Percentiles rank a stretch among this genome's conserved stretches.
Conservation (phyloP, 306 rosid genomes). For the Quercus glauca region DNA sequence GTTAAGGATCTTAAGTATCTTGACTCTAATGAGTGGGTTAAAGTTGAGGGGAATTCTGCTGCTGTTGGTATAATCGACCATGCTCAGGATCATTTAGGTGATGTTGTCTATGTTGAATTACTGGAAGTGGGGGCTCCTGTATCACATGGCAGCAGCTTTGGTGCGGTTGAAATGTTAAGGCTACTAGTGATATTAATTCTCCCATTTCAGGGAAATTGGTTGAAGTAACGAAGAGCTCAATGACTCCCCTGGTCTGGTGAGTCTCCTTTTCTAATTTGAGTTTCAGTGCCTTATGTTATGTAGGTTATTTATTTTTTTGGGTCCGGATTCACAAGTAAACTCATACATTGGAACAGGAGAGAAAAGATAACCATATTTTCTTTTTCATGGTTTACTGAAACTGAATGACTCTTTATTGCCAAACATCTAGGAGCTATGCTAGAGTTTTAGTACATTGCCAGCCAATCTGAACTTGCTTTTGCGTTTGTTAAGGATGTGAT, state of each 20-base stretch:
- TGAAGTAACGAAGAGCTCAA: slow-evolving; percentile 63
- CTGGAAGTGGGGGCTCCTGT: slow-evolving; percentile 72
- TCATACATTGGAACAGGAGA: background rate
- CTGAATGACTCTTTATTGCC: background rate
- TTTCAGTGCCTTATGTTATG: background rate
- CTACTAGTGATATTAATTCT: slow-evolving; percentile 37
- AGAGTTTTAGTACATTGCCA: background rate
- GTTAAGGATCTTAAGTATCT: slow-evolving; percentile 74
- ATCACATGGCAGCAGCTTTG: background rate
- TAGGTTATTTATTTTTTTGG: background rate
- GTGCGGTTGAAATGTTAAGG: too few species aligned
- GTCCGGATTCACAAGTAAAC: background rate
- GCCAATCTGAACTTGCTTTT: background rate
- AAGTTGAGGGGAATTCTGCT: slow-evolving; percentile 84
- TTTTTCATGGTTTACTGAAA: background rate
- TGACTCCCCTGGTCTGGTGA: slow-evolving; percentile 83
- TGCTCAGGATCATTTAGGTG: slow-evolving; percentile 97
- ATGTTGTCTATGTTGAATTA: slow-evolving; percentile 89
- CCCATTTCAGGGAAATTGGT: slow-evolving; percentile 82
- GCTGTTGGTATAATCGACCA: slow-evolving; percentile 87
- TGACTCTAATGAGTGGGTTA: slow-evolving; percentile 87
- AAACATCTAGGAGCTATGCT: too few species aligned
- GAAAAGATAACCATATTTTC: background rate
- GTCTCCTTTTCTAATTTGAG: slow-evolving; percentile 27
- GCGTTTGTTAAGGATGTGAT: background rate